Base-by-base conservation (phyloP, 2,329 filamentous ascomycete genomes). In the Sclerotinia nivalis region DNA sequence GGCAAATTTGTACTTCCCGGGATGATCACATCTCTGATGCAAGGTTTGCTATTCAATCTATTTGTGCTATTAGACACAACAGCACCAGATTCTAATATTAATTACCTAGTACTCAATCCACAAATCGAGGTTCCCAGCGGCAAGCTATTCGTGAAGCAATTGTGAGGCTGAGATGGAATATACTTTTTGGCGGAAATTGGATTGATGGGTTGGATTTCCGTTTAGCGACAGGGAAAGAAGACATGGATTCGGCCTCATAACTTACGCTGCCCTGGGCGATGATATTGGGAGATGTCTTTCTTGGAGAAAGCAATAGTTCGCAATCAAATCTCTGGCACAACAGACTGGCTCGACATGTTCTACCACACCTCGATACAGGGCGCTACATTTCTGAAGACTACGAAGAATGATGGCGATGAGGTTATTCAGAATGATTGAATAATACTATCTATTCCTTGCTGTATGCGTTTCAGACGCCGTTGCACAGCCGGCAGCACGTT, bases 41-140 rank as follows among this genome's bases (percentile, higher is more conserved):
- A 61, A 28, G 25, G 25, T 61, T 47, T 61, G 25, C 9, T n/a
- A n/a, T n/a, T 34, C 18, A 47, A 22, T 61, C 31, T 10, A 47
- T 61, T 61, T 47, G 6, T 47, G 15, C 43, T 13, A 8, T 4
- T 47, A 34, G 5, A 7, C 7, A 15, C 25, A 61, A 5, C 20
- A 2, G 7, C 6, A 22, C 7, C 10, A 4, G 28, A 22, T 28
- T 47, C 54, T 56, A 56, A 56, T 5, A 1, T 37, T 22, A 10
- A 40, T n/a, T 37, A 2, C 34, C 20, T 37, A 56, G 31, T n/a
- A 56, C 5, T 10, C 20, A 4, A 6, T 34, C 31, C 18, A 2
- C 4, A 34, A 22, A 55, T 6, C 15, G 4, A 12, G 0, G 4
- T 0, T 2, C 18, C 8, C 7, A 54, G 8, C 28, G 10, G 12